These are phyloP conservation scores for Petunia secreta DNA, from an alignment of 257 asterid species.

Conservation along the genomic window DNA sequence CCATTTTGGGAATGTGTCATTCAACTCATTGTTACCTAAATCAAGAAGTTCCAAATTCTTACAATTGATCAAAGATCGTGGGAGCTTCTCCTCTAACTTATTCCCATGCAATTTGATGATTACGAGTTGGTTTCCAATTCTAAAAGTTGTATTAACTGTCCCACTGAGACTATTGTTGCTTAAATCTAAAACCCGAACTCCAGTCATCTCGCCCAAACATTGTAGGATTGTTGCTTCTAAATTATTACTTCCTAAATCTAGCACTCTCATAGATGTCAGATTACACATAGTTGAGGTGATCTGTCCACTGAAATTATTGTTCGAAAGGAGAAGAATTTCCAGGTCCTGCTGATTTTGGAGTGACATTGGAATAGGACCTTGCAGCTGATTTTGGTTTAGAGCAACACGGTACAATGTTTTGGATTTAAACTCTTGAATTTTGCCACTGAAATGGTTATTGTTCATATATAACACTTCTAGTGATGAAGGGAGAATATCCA, in stretches of 20 bases:
- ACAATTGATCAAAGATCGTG: conserved; percentile 17
- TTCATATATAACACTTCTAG: rapidly evolving
- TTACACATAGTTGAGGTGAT: background rate
- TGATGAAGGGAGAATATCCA: background rate
- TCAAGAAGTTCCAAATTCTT: background rate
- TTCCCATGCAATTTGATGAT: background rate
- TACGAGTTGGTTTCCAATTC: background rate
- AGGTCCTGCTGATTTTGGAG: background rate
- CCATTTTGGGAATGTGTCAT: conserved; percentile 21
- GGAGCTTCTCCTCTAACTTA: conserved; percentile 17
- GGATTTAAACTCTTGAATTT: background rate
- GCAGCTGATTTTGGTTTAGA: background rate
- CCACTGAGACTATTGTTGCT: background rate
- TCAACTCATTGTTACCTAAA: background rate
- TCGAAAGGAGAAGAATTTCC: rapidly evolving
- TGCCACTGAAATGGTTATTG: background rate
- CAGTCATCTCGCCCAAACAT: background rate
- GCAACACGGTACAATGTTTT: rapidly evolving
- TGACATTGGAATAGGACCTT: background rate
- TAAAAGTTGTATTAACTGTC: background rate
- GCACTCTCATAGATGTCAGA: rapidly evolving
- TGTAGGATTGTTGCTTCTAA: background rate
- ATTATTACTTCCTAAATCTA: background rate
- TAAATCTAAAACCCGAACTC: background rate
- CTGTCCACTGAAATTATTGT: background rate